Evolutionary conservation across 306 rosid species (phyloP), one percentile per base, ranked within the genome.

Genomic region (Vigna hirtella): DNA sequence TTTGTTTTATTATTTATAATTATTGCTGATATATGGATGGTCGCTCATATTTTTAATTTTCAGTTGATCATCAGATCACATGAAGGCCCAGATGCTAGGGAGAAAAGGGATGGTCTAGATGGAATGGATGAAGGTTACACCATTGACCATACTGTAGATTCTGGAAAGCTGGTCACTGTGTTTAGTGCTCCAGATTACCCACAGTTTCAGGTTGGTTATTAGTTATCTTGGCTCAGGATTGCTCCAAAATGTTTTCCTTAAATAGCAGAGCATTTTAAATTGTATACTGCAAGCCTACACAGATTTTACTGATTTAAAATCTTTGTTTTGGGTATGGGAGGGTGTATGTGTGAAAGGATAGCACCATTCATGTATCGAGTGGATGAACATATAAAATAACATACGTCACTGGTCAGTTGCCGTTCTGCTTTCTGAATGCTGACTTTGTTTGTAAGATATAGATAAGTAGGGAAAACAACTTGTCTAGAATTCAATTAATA

Each of bases 141-240:
- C 34, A 88, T 93, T 70, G 98, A 93, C 85, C 98, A 93, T 83
- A 58, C 87, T 77, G 98, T 93, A 79, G 95, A 91, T 66, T 93
- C 98, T 34, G 98, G 98, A 75, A 91, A 91, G 84, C 83, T 93
- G 80, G 86, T 93, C 74, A 93, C 98, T 51, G 38, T 93, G 72
- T 93, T 93, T 61, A 93, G 97, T 82, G 98, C 98, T 83, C 98
- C 98, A 42, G 98, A 93, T 81, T 93, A 93, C 81, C 98, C 98
- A 32, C 98, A 93, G 64, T 93, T 91, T 91, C 98, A 93, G 98
- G 98, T 91, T 53, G 55, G 14, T 34, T 58, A 57, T 22, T 55
- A 47, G 30, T 82, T 65, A 50, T 66, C 73, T 56, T 48, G 24
- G 66, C 18, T 55, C 24, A 63, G 55, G 59, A 6, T 22, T 70